Evolutionary conservation across 2,329 filamentous ascomycete species (phyloP).

Genomic region (Gyromitra esculenta): DNA sequence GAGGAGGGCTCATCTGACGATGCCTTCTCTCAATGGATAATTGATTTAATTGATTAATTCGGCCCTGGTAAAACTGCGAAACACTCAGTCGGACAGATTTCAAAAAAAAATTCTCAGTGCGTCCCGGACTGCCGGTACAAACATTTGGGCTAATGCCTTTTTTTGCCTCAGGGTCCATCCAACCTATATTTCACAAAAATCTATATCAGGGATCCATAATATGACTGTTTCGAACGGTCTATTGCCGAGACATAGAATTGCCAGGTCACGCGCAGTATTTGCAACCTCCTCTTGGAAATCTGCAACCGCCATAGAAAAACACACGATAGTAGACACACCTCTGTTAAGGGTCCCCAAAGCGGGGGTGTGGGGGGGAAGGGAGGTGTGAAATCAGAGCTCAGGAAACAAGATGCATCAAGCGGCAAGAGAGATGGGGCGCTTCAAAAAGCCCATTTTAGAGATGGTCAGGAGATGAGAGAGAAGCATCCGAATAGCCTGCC

Average conservation of each 20-base stretch:
- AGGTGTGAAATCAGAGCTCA: slow-evolving; percentile 27
- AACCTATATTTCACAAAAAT: slow-evolving; percentile 13
- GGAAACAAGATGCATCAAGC: slow-evolving; percentile 42
- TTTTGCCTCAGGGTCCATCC: slow-evolving; percentile 37
- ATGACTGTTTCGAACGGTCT: slow-evolving; percentile 10
- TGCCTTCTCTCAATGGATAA: slow-evolving; percentile 23
- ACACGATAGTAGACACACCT: slow-evolving; percentile 44
- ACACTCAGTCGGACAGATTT: neutral
- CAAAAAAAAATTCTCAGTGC: slow-evolving; percentile 15
- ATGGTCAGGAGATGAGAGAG: slow-evolving; percentile 48
- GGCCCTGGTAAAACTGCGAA: slow-evolving; percentile 32
- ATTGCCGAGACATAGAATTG: slow-evolving; percentile 13
- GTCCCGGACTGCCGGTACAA: slow-evolving; percentile 33
- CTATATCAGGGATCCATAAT: slow-evolving; percentile 18
- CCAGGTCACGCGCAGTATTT: slow-evolving; percentile 44
- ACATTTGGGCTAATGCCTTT: slow-evolving; percentile 13
- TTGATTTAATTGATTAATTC: slow-evolving; percentile 17
- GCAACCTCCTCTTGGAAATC: slow-evolving; percentile 21
- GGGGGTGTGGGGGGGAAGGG: slow-evolving; percentile 28
- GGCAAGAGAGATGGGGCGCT: slow-evolving; percentile 40
- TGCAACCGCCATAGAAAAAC: slow-evolving; percentile 29
- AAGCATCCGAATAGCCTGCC: slow-evolving; percentile 31
- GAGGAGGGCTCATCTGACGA: slow-evolving; percentile 14
- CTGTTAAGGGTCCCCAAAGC: slow-evolving; percentile 13
- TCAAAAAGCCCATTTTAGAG: slow-evolving; percentile 33